phyloP scores from a whole-genome alignment of 1,139 yeast genomes.

The Petasospora fabianii region DNA sequence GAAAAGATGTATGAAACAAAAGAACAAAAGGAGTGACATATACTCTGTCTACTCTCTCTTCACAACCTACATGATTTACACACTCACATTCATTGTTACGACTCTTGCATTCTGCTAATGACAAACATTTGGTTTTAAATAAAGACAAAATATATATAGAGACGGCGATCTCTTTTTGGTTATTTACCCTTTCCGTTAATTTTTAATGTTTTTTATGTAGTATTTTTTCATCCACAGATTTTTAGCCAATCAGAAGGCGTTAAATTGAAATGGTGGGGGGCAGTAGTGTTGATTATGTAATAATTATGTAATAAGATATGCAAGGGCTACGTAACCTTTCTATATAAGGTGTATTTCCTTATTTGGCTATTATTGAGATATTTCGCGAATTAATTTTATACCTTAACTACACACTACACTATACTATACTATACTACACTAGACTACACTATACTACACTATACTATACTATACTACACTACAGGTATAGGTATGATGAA shows the following conservation, averaged over 20 bases:
- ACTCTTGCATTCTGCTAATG: slow-evolving; percentile 3
- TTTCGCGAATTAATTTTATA: neutral
- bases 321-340: neutral
- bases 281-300: neutral
- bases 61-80: slow-evolving; percentile 4
- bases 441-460: neutral
- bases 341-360: neutral
- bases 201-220: neutral
- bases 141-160: neutral
- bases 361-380: neutral
- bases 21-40: slow-evolving; percentile 7
- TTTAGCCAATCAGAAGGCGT: slow-evolving; percentile 12
- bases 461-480: neutral
- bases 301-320: no score
- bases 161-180: neutral
- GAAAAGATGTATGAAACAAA: slow-evolving; percentile 21
- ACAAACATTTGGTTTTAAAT: neutral
- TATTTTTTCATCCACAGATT: neutral
- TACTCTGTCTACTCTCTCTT: neutral
- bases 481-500: neutral
- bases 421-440: neutral
- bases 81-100: slow-evolving; percentile 5
- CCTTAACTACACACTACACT: neutral
- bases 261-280: slow-evolving; percentile 8
- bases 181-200: neutral